A percentile compares a stretch with the other conserved stretches of the same genome.
These are phyloP conservation scores for Linnemannia hyalina DNA, from an alignment of 192 early-diverging fungal species.

Conservation along the genomic window DNA sequence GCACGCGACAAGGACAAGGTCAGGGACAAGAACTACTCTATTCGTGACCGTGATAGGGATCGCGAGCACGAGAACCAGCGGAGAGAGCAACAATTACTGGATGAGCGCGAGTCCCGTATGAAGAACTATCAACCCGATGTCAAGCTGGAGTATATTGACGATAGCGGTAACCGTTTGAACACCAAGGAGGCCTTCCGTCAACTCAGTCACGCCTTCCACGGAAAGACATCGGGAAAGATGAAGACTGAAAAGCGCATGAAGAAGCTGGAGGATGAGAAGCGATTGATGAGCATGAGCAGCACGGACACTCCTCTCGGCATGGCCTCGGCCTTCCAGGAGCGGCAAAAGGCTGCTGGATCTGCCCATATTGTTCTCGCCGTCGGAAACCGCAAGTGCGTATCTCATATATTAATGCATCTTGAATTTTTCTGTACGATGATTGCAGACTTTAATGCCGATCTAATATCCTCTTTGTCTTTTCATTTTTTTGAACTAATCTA, in stretches of 20 bases:
- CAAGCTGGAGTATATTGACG: slow-evolving; percentile 92
- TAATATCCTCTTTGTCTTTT: not conserved
- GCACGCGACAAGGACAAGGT: slow-evolving; percentile 64
- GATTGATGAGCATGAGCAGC: slow-evolving; percentile 79
- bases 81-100: slow-evolving; percentile 73
- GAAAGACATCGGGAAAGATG: slow-evolving; percentile 90
- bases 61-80: slow-evolving; percentile 66
- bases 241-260: slow-evolving; percentile 92
- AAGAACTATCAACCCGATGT: slow-evolving; percentile 93
- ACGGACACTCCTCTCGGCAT: slow-evolving; percentile 84
- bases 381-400: slow-evolving; percentile 76
- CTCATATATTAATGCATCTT: not conserved
- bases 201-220: slow-evolving; percentile 96
- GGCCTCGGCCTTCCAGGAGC: slow-evolving; percentile 76
- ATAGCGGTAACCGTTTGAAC: slow-evolving; percentile 81
- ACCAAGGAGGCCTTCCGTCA: slow-evolving; percentile 94
- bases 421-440: not conserved
- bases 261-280: slow-evolving; percentile 86
- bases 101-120: slow-evolving; percentile 87
- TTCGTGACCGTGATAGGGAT: slow-evolving; percentile 55
- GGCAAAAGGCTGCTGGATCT: slow-evolving; percentile 74
- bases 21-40: slow-evolving; percentile 63
- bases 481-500: slow-evolving; percentile 6
- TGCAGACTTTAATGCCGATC: not conserved
- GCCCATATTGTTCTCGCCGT: slow-evolving; percentile 88